A percentile compares a stretch with the other conserved stretches of the same genome.
Conservation (phyloP, 108 stramenopile species). For the Cyclotella cryptica region DNA sequence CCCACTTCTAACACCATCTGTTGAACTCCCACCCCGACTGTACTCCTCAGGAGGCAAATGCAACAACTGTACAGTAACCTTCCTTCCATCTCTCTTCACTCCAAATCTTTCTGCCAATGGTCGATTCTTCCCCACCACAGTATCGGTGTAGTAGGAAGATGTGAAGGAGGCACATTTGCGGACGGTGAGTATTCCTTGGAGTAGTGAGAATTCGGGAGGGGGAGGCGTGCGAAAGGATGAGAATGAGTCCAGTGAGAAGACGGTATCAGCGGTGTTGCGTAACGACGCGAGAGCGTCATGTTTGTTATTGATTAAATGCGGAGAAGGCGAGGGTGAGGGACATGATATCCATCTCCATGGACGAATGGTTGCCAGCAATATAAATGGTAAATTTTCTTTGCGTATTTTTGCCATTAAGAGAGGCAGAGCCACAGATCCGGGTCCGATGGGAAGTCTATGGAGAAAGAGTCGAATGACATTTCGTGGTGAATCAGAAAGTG, state of each 20-base stretch:
- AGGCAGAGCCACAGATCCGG: conserved; percentile 64
- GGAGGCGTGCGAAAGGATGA: conserved; percentile 63
- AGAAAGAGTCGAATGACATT: conserved; percentile 72
- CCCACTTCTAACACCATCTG: conserved; percentile 43
- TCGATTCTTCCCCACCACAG: conserved; percentile 62
- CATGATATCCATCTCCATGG: conserved; percentile 59
- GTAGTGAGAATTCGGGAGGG: conserved; percentile 80
- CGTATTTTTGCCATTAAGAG: conserved; percentile 75
- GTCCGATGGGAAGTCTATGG: conserved; percentile 53
- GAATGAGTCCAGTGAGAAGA: conserved; percentile 48
- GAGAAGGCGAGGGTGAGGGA: background rate
- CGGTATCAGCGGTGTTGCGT: conserved; percentile 38
- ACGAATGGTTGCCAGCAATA: conserved; percentile 61
- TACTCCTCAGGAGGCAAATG: conserved; percentile 89
- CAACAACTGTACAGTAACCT: conserved; percentile 75
- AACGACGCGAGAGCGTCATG: conserved; percentile 41
- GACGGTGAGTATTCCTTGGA: conserved; percentile 76
- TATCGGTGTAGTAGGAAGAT: conserved; percentile 65
- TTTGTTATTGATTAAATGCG: conserved; percentile 23
- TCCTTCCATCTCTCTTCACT: conserved; percentile 85
- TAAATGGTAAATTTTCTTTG: conserved; percentile 66
- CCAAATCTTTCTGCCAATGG: conserved; percentile 76
- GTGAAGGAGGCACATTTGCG: conserved; percentile 70
- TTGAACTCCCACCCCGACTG: conserved; percentile 41
- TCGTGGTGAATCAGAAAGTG: conserved; percentile 25